phyloP scores from a whole-genome alignment of 257 asterid species.

The Thymus quinquecostatus region DNA sequence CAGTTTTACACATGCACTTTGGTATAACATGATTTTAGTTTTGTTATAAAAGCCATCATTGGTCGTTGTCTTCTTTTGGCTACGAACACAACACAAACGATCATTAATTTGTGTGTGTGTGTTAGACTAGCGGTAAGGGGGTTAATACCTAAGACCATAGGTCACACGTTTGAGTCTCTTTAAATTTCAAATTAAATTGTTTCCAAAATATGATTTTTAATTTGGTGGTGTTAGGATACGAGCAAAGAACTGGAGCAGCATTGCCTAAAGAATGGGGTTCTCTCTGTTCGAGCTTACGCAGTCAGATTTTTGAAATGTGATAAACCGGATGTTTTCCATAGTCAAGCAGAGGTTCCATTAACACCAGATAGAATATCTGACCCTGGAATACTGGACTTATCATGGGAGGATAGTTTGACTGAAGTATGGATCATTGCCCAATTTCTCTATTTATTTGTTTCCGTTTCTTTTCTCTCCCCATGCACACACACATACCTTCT shows the following conservation, averaged over 20 bases:
- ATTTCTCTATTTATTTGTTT: slow-evolving; percentile 26
- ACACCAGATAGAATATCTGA: slow-evolving; percentile 70
- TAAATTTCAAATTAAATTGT: too few relatives aligned
- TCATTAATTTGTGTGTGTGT: neutral
- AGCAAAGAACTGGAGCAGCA: slow-evolving; percentile 57
- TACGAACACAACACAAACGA: neutral
- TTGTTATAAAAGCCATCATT: slow-evolving; percentile 8
- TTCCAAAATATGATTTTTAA: neutral
- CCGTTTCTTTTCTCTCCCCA: slow-evolving; percentile 3
- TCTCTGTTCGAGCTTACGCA: slow-evolving; percentile 68
- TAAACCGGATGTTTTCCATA: slow-evolving; percentile 37
- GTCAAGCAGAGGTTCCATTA: slow-evolving; percentile 60
- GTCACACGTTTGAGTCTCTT: too few relatives aligned
- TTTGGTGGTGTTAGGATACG: slow-evolving; percentile 52
- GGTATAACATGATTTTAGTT: neutral
- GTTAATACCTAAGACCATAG: too few relatives aligned
- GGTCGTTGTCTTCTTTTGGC: neutral
- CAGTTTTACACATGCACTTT: slow-evolving; percentile 5
- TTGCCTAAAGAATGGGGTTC: slow-evolving; percentile 44
- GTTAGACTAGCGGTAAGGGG: too few relatives aligned
- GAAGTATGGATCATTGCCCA: slow-evolving; percentile 53
- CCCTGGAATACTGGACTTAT: slow-evolving; percentile 50
- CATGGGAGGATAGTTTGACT: slow-evolving; percentile 63
- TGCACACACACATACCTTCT: neutral
- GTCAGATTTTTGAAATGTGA: slow-evolving; percentile 61